Base-by-base conservation (phyloP, 176 grass and related monocot species). In the Aegilops longissima region DNA sequence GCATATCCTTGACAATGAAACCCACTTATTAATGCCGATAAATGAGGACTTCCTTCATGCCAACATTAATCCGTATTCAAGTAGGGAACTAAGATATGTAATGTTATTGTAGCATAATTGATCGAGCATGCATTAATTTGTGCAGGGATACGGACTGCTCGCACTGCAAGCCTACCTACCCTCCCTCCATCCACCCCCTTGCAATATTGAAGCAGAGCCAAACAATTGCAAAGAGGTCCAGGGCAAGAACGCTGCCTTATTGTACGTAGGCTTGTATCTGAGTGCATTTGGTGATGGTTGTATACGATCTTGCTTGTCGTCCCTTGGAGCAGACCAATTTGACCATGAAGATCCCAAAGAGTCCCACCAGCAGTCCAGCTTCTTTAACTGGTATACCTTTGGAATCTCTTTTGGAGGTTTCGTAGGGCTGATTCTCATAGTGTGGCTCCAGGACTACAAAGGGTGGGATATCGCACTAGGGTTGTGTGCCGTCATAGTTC, bases 381-480 rank as follows among this genome's bases (percentile, higher is more conserved):
- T 89, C 87, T 98, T 98, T 90, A 98, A 98, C 77, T 98, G 91
- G 93, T 92, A 88, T 70, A 92, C 95, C 54, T 95, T 98, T 23
- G 65, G 86, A 6, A 80, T 98, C 36, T 98, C 95, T 0, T 17
- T 91, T 0, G 95, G 93, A 42, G 91, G 76, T 6, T 92, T 98
- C 63, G 81, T 88, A 9, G 93, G 95, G 9, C 90, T 93, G 21
- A 66, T 80, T 25, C 51, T 89, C 64, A 23, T 98, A 36, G 93
- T 98, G 9, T 95, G 95, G 95, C 83, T 98, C 34, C 66, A 98
- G 69, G 83, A 93, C 24, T 84, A 30, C 66, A 79, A 56, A 23
- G 89, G 95, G 0, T 98, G 89, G 88, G 93, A 90, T 63, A 34
- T 93, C 2, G 95, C 93, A n/a, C 88, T 98, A 24, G n/a, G 47